These are phyloP conservation scores for Berberis vulgaris DNA, from an alignment of 164 flowering plant genomes.

Conservation along the genomic window DNA sequence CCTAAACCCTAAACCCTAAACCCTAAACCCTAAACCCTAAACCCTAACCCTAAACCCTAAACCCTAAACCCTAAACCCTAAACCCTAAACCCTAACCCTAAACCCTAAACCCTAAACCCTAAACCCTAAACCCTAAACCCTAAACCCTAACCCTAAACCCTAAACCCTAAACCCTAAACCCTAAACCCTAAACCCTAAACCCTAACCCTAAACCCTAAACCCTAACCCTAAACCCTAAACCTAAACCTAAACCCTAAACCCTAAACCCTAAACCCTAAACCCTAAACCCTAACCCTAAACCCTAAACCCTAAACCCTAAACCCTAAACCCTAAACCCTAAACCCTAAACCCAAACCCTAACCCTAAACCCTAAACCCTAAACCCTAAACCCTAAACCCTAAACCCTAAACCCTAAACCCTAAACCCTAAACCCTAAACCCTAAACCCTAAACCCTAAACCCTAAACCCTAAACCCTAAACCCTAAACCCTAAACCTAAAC, in stretches of 20 bases:
- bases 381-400: slow-evolving; percentile 3
- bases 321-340: slow-evolving; percentile 4
- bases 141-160: slow-evolving; percentile 17
- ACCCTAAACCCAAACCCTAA: slow-evolving; percentile 9
- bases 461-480: background rate
- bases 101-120: no score
- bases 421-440: slow-evolving; percentile 11
- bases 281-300: slow-evolving; percentile 4
- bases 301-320: slow-evolving; percentile 4
- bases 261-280: slow-evolving; percentile 8
- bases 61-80: slow-evolving; percentile 12
- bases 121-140: slow-evolving; percentile 16
- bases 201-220: slow-evolving; percentile 19
- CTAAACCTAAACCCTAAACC: no score
- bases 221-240: slow-evolving; percentile 15
- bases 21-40: slow-evolving; percentile 17
- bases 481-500: slow-evolving; percentile 6
- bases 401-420: slow-evolving; percentile 7
- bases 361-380: slow-evolving; percentile 3
- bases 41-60: slow-evolving; percentile 10
- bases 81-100: slow-evolving; percentile 19
- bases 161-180: slow-evolving; percentile 19
- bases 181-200: slow-evolving; percentile 24
- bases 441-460: slow-evolving; percentile 7
- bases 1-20: slow-evolving; percentile 11